Base-by-base conservation (phyloP, 75 land plant species). In the Pinus albicaulis region DNA sequence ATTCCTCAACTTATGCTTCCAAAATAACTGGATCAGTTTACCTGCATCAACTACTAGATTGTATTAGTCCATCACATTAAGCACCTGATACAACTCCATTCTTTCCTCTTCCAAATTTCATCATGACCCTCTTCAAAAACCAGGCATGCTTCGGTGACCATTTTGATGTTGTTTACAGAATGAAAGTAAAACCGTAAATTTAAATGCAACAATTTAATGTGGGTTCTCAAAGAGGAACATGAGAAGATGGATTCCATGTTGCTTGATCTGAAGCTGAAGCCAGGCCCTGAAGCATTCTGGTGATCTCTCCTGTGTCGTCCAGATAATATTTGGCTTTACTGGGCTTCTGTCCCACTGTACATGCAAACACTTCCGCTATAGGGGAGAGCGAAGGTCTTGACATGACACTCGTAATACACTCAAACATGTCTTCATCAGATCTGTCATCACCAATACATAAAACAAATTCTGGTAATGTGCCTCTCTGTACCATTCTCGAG, bases 341-440 rank as follows among this genome's bases (percentile, higher is more conserved):
- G 7, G 94, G 94, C 71, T 92, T 92, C 73, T 80, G 90, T 28
- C 95, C 95, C 25, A 92, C 95, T 2, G 95, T 88, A 82, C 95
- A 92, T 16, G 88, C 83, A 76, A 90, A 92, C 28, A 90, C 86
- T 66, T 92, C 93, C 4, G 95, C 92, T 24, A 75, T 79, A 38
- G 95, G 87, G 11, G 89, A 83, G 23, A 86, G 87, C 24, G 80
- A 82, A 7, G 90, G 82, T n/a, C 78, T 80, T 2, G 57, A 76
- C 70, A 41, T 77, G 6, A 88, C 85, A 17, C 76, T 74, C 17
- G 55, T 77, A 62, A 92, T 90, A 70, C 85, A 84, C 84, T 88
- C 93, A 80, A 92, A 92, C 95, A 92, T 92, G 66, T 92, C 95
- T 80, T 92, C 95, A 56, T 92, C 95, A 0, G 95, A 92, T 70